These are phyloP conservation scores for Penicillium silybi DNA, from an alignment of 495 filamentous ascomycete genomes.

Conservation along the genomic window DNA sequence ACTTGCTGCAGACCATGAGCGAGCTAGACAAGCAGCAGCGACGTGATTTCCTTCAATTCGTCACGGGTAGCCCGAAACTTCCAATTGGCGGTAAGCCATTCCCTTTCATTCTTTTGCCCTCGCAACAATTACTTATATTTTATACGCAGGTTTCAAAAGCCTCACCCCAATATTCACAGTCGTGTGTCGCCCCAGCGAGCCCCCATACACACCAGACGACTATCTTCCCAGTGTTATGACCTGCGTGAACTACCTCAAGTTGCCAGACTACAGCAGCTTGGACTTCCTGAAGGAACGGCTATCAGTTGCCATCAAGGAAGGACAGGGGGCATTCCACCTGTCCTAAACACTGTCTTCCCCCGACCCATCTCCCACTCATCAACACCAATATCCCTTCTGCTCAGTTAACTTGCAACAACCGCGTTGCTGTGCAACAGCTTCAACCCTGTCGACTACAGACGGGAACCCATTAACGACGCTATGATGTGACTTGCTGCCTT, in stretches of 20 bases:
- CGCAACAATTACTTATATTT: conserved; percentile 2
- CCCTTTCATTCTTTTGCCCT: background rate
- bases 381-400: background rate
- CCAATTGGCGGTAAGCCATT: conserved; percentile 83
- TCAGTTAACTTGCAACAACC: background rate
- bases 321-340: conserved; percentile 98
- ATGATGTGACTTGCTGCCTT: conserved; percentile 24
- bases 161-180: conserved; percentile 98
- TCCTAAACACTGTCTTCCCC: conserved; percentile 50
- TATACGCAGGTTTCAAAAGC: conserved; percentile 78
- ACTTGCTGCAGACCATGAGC: conserved; percentile 93
- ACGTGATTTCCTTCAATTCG: conserved; percentile 96
- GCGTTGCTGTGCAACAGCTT: conserved; percentile 9
- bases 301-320: conserved; percentile 85
- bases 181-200: conserved; percentile 95
- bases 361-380: no score
- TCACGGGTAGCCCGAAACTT: conserved; percentile 96
- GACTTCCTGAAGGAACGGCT: conserved; percentile 72
- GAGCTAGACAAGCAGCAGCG: conserved; percentile 71
- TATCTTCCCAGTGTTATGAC: conserved; percentile 99
- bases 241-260: conserved; percentile 98
- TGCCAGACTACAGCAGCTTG: conserved; percentile 88
- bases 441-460: background rate
- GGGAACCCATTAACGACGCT: conserved; percentile 14
- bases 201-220: conserved; percentile 91